These are phyloP conservation scores for Trichoderma virens DNA, from an alignment of 495 filamentous ascomycete species.

Conservation along the genomic window DNA sequence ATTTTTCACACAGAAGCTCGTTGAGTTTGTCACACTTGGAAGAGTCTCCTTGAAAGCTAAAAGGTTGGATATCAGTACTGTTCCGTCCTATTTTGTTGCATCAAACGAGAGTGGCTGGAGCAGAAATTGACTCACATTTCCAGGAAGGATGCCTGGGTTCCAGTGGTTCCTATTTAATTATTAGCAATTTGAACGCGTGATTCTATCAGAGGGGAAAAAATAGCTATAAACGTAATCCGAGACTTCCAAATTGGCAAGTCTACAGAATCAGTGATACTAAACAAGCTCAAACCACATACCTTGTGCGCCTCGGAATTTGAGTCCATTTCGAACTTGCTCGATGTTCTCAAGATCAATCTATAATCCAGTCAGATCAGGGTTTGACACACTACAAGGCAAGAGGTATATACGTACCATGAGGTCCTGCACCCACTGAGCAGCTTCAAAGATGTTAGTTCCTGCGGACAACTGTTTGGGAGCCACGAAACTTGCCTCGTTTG, in stretches of 20 bases:
- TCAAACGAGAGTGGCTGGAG: not conserved
- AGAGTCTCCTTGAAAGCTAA: conserved; percentile 74
- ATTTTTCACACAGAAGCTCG: conserved; percentile 72
- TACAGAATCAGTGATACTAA: no score
- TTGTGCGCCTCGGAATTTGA: conserved; percentile 79
- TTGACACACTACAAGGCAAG: no score
- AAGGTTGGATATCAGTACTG: conserved; percentile 12
- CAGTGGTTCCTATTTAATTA: conserved; percentile 33
- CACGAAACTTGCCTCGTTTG: conserved; percentile 43
- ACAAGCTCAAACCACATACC: no score
- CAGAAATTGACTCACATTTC: conserved; percentile 19
- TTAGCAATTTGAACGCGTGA: not conserved
- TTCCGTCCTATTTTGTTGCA: not conserved
- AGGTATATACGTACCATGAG: no score
- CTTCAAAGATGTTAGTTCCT: no score
- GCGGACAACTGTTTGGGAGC: no score
- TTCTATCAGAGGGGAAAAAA: conserved; percentile 52
- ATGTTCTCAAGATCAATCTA: conserved; percentile 83
- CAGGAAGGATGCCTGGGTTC: conserved; percentile 54
- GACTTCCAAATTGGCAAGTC: no score
- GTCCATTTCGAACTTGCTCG: conserved; percentile 60
- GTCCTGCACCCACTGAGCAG: conserved; percentile 76
- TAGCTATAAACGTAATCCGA: conserved; percentile 34
- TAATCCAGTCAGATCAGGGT: no score
- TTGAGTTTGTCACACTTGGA: conserved; percentile 72